Evolutionary conservation across 768 basidiomycete species (phyloP), one percentile per base, ranked within the genome.

Genomic region (Hygrocybe punicea): DNA sequence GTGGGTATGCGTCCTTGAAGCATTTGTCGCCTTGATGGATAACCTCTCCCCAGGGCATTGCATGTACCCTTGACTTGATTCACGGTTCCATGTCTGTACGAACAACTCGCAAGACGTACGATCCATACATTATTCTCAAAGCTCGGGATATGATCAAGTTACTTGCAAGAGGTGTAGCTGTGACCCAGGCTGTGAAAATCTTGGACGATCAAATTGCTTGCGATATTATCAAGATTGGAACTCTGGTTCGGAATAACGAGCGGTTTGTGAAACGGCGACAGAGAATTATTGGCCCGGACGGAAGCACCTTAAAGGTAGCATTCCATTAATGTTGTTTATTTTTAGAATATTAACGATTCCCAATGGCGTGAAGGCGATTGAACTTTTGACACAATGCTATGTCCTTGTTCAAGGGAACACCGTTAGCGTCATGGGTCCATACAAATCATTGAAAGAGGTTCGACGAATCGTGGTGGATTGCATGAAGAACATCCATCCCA

Each of bases 401-500:
- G 91, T 99, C 23, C 81, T 99, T 17, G 97, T 99, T 2, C 97
- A 98, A 77, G 97, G 97, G 60, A 98, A 84, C 71, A 99, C 97
- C 1, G 97, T 99, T 56, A 93, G 94, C 51, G 94, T 93, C 11
- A 98, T 98, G 94, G 97, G 97, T 3, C 89, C 93, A 0, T 90
- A 89, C 76, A 97, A 96, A 67, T 88, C 89, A 0, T 77, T 99
- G 17, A 98, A 98, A 70, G 97, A 99, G 72, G 96, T 99, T 10
- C 81, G 97, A 57, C 76, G 95, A 63, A 98, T 98, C 60, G 84
- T 99, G n/a, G 72, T 98, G 40, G 97, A 99, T 68, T 99, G 97
- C 76, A 98, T 99, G 97, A 94, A 89, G 76, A 99, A 99, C 69
- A 89, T 98, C 53, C 97, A 99, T 67, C 97, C 97, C 1, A 98